A percentile compares a stretch with the other conserved stretches of the same genome.
These are phyloP conservation scores for Ramularia endophylla DNA, from an alignment of 2,329 filamentous ascomycete genomes.

Conservation along the genomic window DNA sequence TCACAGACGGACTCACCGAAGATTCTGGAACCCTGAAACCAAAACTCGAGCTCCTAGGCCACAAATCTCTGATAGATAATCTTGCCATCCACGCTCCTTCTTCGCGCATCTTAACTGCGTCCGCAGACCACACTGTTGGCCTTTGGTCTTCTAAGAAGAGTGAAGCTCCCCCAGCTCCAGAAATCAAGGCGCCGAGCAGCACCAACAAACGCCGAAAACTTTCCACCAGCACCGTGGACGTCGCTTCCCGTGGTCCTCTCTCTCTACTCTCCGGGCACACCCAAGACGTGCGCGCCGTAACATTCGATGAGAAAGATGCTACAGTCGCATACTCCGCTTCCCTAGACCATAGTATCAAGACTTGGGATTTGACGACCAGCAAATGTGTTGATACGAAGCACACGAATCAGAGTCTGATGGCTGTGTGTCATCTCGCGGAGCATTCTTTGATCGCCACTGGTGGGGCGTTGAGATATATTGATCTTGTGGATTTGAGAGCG, in stretches of 20 bases:
- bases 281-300: conserved; percentile 67
- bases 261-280: conserved; percentile 67
- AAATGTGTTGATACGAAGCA: conserved; percentile 74
- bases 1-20: conserved; percentile 52
- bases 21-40: conserved; percentile 53
- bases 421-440: conserved; percentile 65
- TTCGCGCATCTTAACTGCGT: conserved; percentile 77
- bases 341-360: conserved; percentile 84
- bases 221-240: conserved; percentile 37
- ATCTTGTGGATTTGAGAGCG: conserved; percentile 82
- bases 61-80: conserved; percentile 67
- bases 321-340: conserved; percentile 90
- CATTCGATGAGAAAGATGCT: conserved; percentile 78
- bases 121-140: conserved; percentile 75
- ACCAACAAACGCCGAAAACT: conserved; percentile 74
- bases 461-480: conserved; percentile 79
- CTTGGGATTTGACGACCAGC: conserved; percentile 81
- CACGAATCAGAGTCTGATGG: conserved; percentile 77
- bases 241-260: conserved; percentile 70
- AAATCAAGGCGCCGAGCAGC: conserved; percentile 57
- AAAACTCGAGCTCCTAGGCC: conserved; percentile 76
- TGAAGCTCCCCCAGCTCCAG: conserved; percentile 66
- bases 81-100: conserved; percentile 68
- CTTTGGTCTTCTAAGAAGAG: conserved; percentile 80
- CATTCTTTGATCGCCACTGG: conserved; percentile 64